Percentiles rank a stretch among this genome's conserved stretches.
phyloP scores from a whole-genome alignment of 2,329 filamentous ascomycete species.

The Magnaporthales sp. region DNA sequence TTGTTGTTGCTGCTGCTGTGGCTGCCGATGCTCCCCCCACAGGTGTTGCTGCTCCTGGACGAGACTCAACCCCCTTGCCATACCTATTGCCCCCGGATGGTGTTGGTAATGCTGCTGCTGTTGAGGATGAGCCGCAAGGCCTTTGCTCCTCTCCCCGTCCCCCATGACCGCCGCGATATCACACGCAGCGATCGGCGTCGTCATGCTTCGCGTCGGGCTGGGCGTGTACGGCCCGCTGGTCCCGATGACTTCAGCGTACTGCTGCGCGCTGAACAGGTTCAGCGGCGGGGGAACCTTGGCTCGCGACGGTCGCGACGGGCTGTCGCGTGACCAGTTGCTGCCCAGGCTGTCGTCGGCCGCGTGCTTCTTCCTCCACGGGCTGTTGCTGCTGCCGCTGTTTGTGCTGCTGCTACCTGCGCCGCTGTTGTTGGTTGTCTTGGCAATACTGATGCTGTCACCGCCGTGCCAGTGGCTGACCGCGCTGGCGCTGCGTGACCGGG shows the following conservation, averaged over 20 bases:
- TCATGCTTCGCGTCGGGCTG: constrained; percentile 1
- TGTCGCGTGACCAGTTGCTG: constrained; percentile 1
- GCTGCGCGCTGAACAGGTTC: constrained; percentile 11
- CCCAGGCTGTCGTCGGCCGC: background rate
- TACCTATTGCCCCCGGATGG: constrained; percentile 17
- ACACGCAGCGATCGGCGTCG: constrained; percentile 11
- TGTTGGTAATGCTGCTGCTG: background rate
- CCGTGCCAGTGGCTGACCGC: background rate
- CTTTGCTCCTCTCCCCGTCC: constrained; percentile 7
- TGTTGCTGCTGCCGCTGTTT: background rate
- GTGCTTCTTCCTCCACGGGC: background rate
- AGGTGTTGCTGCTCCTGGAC: constrained; percentile 8
- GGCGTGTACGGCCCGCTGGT: constrained; percentile 11
- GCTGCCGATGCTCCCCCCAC: background rate
- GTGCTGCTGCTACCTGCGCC: background rate
- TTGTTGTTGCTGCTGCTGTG: background rate
- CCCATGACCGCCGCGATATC: constrained; percentile 5
- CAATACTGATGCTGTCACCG: background rate
- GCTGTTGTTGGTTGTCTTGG: background rate
- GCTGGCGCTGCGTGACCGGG: background rate
- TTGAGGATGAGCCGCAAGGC: background rate
- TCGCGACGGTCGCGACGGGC: constrained; percentile 5
- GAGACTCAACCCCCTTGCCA: constrained; percentile 23
- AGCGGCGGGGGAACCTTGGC: constrained; percentile 4
- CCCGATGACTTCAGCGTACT: constrained; percentile 14